Conservation (phyloP, 495 filamentous ascomycete genomes). For the Penicillium ochrochloron region DNA sequence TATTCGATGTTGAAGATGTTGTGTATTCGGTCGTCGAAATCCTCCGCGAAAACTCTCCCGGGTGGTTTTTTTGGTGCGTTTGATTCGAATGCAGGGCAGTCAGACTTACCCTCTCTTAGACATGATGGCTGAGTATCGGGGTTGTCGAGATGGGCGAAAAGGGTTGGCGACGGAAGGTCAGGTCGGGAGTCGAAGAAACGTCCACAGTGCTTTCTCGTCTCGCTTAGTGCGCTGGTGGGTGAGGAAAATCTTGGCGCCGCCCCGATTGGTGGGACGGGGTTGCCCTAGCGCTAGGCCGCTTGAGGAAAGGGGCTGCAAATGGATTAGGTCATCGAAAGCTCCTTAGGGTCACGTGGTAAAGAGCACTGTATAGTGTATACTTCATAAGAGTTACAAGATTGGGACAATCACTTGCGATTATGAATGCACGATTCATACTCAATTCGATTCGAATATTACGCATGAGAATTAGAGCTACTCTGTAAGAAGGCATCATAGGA, state of each 20-base stretch:
- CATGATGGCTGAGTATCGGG: conserved; percentile 58
- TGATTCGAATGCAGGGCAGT: conserved; percentile 18
- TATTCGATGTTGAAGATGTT: conserved; percentile 22
- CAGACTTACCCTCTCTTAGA: conserved; percentile 59
- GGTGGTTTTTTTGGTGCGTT: conserved; percentile 18
- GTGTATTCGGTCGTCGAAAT: conserved; percentile 28
- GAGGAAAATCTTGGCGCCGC: conserved; percentile 50
- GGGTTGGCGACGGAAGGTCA: conserved; percentile 47
- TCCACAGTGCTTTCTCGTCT: conserved; percentile 41
- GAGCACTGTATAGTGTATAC: background rate
- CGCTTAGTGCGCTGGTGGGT: conserved; percentile 52
- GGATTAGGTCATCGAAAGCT: conserved; percentile 6
- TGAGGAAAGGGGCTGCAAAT: conserved; percentile 14
- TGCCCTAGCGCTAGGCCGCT: conserved; percentile 48
- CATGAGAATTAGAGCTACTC: background rate
- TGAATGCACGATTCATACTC: background rate
- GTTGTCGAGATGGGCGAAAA: conserved; percentile 47
- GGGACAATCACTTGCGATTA: background rate
- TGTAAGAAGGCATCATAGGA: background rate
- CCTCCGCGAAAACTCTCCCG: conserved; percentile 10
- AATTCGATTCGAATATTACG: background rate
- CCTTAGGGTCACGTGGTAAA: background rate
- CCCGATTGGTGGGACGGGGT: conserved; percentile 32
- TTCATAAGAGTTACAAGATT: too few species aligned
- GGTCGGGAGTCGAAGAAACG: conserved; percentile 35